These are phyloP conservation scores for Choiromyces venosus DNA, from an alignment of 495 filamentous ascomycete species.

Conservation along the genomic window DNA sequence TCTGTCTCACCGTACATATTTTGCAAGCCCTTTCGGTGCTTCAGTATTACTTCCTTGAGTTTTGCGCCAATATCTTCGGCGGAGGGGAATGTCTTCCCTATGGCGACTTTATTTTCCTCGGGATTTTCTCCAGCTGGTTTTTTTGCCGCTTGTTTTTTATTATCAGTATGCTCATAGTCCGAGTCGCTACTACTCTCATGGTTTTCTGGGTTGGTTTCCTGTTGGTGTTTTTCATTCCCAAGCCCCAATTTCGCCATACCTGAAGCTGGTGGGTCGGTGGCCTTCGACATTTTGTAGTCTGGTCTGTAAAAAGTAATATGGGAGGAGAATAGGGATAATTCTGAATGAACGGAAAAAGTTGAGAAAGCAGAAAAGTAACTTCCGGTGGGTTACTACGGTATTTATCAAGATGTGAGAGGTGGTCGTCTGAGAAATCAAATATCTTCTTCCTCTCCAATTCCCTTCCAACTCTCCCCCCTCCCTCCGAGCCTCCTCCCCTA, in stretches of 20 bases:
- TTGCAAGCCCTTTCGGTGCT: neutral
- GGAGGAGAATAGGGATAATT: neutral
- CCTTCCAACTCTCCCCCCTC: neutral
- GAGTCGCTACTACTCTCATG: too few species aligned
- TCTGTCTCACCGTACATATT: neutral
- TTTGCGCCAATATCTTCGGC: neutral
- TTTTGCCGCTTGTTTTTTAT: neutral
- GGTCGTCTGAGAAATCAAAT: neutral
- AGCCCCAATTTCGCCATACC: too few species aligned
- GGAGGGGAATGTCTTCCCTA: neutral
- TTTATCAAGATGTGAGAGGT: neutral
- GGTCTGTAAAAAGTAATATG: neutral
- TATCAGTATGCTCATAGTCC: too few species aligned
- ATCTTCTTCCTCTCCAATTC: neutral
- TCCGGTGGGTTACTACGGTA: neutral
- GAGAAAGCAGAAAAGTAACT: neutral
- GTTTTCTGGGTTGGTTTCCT: too few species aligned
- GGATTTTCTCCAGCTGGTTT: neutral
- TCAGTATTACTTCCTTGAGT: neutral
- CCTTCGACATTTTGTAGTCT: neutral
- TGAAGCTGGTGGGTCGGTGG: too few species aligned
- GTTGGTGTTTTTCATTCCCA: too few species aligned
- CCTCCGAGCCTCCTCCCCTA: too few species aligned
- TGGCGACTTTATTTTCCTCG: too few species aligned
- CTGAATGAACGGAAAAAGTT: neutral